Conservation (phyloP, 2,329 filamentous ascomycete species). For the Fusarium camptoceras region DNA sequence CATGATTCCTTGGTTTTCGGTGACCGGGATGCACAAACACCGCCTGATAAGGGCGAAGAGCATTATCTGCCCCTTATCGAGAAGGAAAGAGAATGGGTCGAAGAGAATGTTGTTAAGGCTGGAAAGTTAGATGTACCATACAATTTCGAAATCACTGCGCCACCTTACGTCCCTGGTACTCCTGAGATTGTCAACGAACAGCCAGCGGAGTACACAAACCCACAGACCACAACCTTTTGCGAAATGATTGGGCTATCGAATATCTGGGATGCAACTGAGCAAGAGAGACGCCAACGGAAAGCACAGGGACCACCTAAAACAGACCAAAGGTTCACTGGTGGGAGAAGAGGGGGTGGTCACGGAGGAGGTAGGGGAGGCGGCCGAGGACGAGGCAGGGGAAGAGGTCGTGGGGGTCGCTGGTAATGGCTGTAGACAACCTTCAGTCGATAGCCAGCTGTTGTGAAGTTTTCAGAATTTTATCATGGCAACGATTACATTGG, state of each 20-base stretch:
- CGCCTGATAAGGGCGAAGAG: conserved; percentile 74
- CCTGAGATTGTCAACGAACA: conserved; percentile 70
- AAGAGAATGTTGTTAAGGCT: conserved; percentile 75
- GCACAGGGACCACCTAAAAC: conserved; percentile 66
- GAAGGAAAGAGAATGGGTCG: conserved; percentile 80
- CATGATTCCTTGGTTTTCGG: conserved; percentile 73
- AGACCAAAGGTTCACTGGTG: conserved; percentile 51
- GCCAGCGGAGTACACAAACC: conserved; percentile 85
- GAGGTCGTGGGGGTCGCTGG: conserved; percentile 42
- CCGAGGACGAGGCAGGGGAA: conserved; percentile 46
- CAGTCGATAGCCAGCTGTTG: neutral
- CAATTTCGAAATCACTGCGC: conserved; percentile 83
- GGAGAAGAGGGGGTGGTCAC: conserved; percentile 52
- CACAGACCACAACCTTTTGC: conserved; percentile 87
- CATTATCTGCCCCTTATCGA: conserved; percentile 76
- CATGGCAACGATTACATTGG: neutral
- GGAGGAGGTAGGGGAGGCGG: conserved; percentile 53
- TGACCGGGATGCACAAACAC: conserved; percentile 63
- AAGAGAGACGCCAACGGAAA: conserved; percentile 73
- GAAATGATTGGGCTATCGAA: conserved; percentile 81
- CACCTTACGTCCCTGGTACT: conserved; percentile 70
- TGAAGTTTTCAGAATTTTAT: neutral
- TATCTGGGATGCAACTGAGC: conserved; percentile 76
- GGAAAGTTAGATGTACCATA: conserved; percentile 76
- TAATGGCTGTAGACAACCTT: neutral